phyloP scores from a whole-genome alignment of 2,329 filamentous ascomycete species.

The Diaporthe citriasiana region DNA sequence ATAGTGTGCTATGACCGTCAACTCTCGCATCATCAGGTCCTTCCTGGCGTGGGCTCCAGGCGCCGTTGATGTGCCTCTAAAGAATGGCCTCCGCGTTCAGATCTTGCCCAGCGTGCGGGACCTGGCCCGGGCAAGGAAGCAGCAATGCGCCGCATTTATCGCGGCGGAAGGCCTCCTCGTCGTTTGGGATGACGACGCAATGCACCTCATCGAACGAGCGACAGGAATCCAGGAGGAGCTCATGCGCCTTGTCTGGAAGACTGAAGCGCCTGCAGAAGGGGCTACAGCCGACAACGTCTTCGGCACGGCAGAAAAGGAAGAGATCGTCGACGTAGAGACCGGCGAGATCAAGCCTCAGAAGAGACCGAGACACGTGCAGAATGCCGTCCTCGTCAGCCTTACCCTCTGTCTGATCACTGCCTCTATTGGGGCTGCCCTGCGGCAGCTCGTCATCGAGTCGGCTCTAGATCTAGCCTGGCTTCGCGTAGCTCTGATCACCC shows the following conservation, averaged over 20 bases:
- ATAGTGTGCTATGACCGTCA: slow-evolving; percentile 84
- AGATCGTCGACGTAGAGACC: slow-evolving; percentile 80
- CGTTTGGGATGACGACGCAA: slow-evolving; percentile 86
- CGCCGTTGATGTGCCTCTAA: slow-evolving; percentile 80
- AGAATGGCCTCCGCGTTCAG: slow-evolving; percentile 83
- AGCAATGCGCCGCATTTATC: slow-evolving; percentile 86
- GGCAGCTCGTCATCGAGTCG: slow-evolving; percentile 76
- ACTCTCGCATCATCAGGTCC: slow-evolving; percentile 83
- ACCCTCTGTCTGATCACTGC: slow-evolving; percentile 76
- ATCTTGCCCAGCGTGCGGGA: slow-evolving; percentile 81
- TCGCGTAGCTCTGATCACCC: slow-evolving; percentile 74
- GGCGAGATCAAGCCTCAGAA: slow-evolving; percentile 75
- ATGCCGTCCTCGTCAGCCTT: slow-evolving; percentile 76
- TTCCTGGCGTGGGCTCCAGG: slow-evolving; percentile 81
- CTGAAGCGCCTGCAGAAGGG: slow-evolving; percentile 64
- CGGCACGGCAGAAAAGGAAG: slow-evolving; percentile 65
- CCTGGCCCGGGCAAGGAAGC: slow-evolving; percentile 78
- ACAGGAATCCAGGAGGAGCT: slow-evolving; percentile 81
- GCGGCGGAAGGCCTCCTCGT: slow-evolving; percentile 78
- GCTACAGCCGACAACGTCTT: neutral
- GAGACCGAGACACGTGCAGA: slow-evolving; percentile 77
- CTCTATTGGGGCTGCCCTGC: slow-evolving; percentile 78
- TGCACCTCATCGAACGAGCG: slow-evolving; percentile 77
- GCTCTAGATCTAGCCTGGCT: slow-evolving; percentile 73
- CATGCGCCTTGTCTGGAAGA: slow-evolving; percentile 83